A percentile compares a stretch with the other conserved stretches of the same genome.
phyloP scores from a whole-genome alignment of 768 basidiomycete species.

The Favolaschia claudopus region DNA sequence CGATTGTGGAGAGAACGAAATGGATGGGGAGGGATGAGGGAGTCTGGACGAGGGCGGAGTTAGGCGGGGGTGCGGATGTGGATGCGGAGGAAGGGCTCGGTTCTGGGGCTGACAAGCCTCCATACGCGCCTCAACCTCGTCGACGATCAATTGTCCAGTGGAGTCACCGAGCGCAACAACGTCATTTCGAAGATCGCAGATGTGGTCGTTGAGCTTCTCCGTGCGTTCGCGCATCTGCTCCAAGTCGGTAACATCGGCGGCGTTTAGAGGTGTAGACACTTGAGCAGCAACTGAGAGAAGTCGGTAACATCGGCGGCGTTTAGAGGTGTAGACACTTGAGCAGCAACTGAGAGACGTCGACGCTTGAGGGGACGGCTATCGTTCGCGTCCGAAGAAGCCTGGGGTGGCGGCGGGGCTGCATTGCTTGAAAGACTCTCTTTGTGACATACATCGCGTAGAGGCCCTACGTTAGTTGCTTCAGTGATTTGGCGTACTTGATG shows the following conservation, averaged over 20 bases:
- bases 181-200: background rate
- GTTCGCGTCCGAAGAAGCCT: conserved; percentile 16
- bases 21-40: conserved; percentile 16
- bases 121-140: conserved; percentile 7
- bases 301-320: conserved; percentile 31
- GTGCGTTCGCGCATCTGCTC: conserved; percentile 31
- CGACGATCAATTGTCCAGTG: background rate
- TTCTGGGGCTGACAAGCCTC: conserved; percentile 15
- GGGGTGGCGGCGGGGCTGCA: background rate
- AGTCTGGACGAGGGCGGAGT: no score
- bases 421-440: conserved; percentile 4
- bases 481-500: conserved; percentile 26
- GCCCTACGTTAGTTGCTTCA: conserved; percentile 31
- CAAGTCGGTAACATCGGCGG: conserved; percentile 28
- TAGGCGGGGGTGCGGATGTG: no score
- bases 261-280: conserved; percentile 23
- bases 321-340: conserved; percentile 15
- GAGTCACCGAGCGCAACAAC: background rate
- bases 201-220: conserved; percentile 25
- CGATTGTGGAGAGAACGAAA: conserved; percentile 12
- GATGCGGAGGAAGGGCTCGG: no score
- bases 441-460: conserved; percentile 31
- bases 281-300: conserved; percentile 27
- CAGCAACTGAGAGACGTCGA: conserved; percentile 31
- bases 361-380: conserved; percentile 37